Evolutionary conservation across 2,329 filamentous ascomycete genomes (phyloP).

Genomic region (Neurospora crassa): DNA sequence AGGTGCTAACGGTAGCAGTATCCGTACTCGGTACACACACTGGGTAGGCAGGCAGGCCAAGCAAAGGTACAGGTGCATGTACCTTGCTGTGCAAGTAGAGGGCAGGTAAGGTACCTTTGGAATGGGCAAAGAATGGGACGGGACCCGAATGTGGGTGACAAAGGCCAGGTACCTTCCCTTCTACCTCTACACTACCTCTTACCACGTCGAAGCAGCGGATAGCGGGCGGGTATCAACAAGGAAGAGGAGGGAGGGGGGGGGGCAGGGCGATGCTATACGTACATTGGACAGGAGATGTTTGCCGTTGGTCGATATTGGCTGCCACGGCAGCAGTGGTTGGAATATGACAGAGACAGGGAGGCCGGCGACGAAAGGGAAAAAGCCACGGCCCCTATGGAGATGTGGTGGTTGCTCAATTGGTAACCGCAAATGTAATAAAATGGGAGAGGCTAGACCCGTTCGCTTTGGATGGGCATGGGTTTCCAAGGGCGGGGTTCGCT

Average conservation of each 20-base stretch:
- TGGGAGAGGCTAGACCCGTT: not conserved
- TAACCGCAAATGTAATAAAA: not conserved
- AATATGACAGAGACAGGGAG: not conserved
- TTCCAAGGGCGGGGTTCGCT: not conserved
- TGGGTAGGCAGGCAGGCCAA: not conserved
- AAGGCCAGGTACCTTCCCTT: not conserved
- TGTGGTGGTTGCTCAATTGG: not conserved
- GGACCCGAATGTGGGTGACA: not conserved
- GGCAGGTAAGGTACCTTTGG: not conserved
- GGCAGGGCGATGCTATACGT: not conserved
- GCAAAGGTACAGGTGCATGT: not conserved
- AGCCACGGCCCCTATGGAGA: not conserved
- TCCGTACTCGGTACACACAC: not conserved
- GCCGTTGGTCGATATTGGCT: not conserved
- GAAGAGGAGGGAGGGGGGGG: not conserved
- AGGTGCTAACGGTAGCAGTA: not conserved
- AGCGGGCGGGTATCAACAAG: not conserved
- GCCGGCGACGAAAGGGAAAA: not conserved
- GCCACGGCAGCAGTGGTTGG: not conserved
- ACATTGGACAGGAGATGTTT: not conserved
- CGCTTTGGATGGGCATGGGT: not conserved
- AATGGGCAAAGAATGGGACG: not conserved
- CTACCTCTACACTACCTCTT: not conserved
- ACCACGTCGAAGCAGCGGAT: not conserved
- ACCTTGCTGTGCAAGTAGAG: not conserved